Conservation (phyloP, 2,329 filamentous ascomycete species). For the Aspergillus niger region DNA sequence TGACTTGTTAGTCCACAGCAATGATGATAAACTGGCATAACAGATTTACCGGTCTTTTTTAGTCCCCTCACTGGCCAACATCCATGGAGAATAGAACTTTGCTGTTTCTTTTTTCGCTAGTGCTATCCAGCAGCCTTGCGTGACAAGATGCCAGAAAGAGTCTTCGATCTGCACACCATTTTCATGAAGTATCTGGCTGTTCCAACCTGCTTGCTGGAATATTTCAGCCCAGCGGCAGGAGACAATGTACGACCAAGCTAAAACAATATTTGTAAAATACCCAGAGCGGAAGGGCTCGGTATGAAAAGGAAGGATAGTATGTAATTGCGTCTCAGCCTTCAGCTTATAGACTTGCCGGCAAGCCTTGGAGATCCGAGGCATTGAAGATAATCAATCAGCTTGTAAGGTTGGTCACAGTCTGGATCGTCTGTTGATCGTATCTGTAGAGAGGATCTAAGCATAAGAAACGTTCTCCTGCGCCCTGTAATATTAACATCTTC, state of each 20-base stretch:
- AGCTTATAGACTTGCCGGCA: neutral
- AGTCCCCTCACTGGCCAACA: neutral
- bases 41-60: neutral
- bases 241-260: slow-evolving; percentile 26
- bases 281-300: neutral
- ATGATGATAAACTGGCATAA: neutral
- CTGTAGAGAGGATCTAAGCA: neutral
- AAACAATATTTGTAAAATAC: slow-evolving; percentile 14
- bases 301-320: neutral
- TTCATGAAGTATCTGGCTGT: slow-evolving; percentile 16
- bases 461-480: neutral
- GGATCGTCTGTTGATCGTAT: slow-evolving; percentile 6
- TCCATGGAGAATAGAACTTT: slow-evolving; percentile 7
- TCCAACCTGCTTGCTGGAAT: slow-evolving; percentile 18
- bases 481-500: neutral
- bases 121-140: slow-evolving; percentile 2
- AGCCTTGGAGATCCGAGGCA: slow-evolving; percentile 2
- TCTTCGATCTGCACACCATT: neutral
- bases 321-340: neutral
- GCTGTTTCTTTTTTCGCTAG: neutral
- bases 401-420: slow-evolving; percentile 1
- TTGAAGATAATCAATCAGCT: slow-evolving; percentile 7
- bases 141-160: slow-evolving; percentile 9
- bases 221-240: slow-evolving; percentile 27
- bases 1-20: neutral